A percentile compares a stretch with the other conserved stretches of the same genome.
Conservation (phyloP, 2,329 filamentous ascomycete genomes). For the Aspergillus carbonarius region DNA sequence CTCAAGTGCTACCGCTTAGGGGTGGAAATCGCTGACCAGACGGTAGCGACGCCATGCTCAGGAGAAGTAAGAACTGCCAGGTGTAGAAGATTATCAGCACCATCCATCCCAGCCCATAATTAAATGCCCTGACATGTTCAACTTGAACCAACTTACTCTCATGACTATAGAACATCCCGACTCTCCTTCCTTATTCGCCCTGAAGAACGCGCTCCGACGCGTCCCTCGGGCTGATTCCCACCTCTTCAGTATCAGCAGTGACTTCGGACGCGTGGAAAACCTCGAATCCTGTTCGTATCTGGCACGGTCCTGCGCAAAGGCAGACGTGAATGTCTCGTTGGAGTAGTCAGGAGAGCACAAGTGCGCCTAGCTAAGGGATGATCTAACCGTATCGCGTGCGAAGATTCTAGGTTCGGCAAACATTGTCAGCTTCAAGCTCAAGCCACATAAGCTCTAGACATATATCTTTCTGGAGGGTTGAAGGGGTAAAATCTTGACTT, state of each 20-base stretch:
- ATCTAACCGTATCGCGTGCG: too few relatives aligned
- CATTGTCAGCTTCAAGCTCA: too few relatives aligned
- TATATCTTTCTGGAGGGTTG: too few relatives aligned
- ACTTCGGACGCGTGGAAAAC: background rate
- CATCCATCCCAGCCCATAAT: background rate
- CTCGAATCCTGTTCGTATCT: background rate
- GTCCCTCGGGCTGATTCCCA: background rate
- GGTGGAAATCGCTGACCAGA: slow-evolving; percentile 65
- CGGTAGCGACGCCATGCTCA: slow-evolving; percentile 88
- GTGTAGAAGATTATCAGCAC: slow-evolving; percentile 21
- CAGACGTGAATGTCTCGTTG: background rate
- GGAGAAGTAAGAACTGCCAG: slow-evolving; percentile 71
- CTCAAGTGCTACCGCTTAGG: too few relatives aligned
- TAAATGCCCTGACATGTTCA: background rate
- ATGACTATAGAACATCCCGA: slow-evolving; percentile 87
- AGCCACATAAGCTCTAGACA: too few relatives aligned
- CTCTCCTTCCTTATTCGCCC: background rate
- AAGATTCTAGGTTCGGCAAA: too few relatives aligned
- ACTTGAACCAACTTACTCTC: slow-evolving; percentile 65
- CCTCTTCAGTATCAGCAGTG: background rate
- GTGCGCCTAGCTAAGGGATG: background rate
- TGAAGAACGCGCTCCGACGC: background rate
- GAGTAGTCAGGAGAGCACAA: background rate
- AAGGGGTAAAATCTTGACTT: too few relatives aligned
- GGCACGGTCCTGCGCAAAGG: background rate